These are phyloP conservation scores for Furcasterigmium furcatum DNA, from an alignment of 2,329 filamentous ascomycete genomes.

Conservation along the genomic window DNA sequence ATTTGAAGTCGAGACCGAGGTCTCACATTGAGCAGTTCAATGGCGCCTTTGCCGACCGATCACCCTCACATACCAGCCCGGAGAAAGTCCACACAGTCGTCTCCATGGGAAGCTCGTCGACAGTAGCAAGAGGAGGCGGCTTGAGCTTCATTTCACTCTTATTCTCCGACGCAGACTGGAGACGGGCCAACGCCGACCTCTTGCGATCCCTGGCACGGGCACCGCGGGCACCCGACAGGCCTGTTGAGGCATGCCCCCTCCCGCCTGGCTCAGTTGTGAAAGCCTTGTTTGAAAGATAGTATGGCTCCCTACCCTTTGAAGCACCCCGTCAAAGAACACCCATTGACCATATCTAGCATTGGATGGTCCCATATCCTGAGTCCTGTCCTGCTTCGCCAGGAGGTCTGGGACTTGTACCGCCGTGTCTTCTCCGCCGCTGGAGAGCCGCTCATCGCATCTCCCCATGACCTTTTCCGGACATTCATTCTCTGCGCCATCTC, in stretches of 20 bases:
- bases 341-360: constrained; percentile 7
- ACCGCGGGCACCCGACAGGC: constrained; percentile 2
- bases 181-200: constrained; percentile 8
- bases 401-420: constrained; percentile 15
- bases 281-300: constrained; percentile 13
- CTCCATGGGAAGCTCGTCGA: constrained; percentile 9
- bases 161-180: constrained; percentile 13
- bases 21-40: background rate
- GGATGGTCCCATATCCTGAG: constrained; percentile 17
- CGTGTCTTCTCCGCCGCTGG: constrained; percentile 12
- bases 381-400: constrained; percentile 20
- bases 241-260: constrained; percentile 5
- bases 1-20: background rate
- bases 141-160: constrained; percentile 13
- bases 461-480: constrained; percentile 26
- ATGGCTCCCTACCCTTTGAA: background rate
- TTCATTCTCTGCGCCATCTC: constrained; percentile 34
- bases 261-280: constrained; percentile 7
- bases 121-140: constrained; percentile 8
- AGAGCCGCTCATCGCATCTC: background rate
- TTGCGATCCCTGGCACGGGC: constrained; percentile 7
- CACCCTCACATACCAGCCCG: background rate
- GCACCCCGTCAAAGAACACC: too few species aligned
- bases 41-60: background rate
- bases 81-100: constrained; percentile 11